These are phyloP conservation scores for Candida tallmaniae DNA, from an alignment of 805 yeast species.

Conservation along the genomic window DNA sequence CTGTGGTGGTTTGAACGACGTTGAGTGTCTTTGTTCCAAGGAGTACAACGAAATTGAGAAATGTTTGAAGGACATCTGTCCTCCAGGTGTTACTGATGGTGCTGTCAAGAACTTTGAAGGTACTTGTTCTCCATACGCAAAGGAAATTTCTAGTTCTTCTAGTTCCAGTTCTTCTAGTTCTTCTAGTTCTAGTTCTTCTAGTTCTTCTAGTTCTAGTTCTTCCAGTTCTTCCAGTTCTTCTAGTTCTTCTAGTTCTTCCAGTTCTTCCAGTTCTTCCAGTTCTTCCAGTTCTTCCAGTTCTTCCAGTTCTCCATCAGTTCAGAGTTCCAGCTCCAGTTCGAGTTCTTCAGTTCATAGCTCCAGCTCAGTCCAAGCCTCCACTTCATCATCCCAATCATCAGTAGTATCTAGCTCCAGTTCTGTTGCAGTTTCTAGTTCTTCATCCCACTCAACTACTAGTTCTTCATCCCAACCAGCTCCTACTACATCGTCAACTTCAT, in stretches of 20 bases:
- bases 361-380: conserved; percentile 7
- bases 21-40: conserved; percentile 63
- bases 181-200: conserved; percentile 24
- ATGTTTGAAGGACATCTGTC: conserved; percentile 70
- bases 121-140: conserved; percentile 47
- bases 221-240: conserved; percentile 20
- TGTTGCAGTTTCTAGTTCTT: conserved; percentile 4
- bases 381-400: conserved; percentile 5
- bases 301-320: conserved; percentile 7
- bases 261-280: conserved; percentile 15
- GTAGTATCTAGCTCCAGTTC: conserved; percentile 1
- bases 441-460: conserved; percentile 4
- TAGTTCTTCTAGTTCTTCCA: conserved; percentile 15
- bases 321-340: conserved; percentile 9
- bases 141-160: conserved; percentile 19
- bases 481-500: conserved; percentile 15
- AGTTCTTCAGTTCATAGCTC: conserved; percentile 10
- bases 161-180: conserved; percentile 20
- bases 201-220: conserved; percentile 28
- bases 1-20: conserved; percentile 59
- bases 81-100: conserved; percentile 50
- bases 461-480: conserved; percentile 12
- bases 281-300: conserved; percentile 10
- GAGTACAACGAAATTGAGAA: conserved; percentile 48
- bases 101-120: conserved; percentile 59